Percentiles rank a stretch among this genome's conserved stretches.
phyloP scores from a whole-genome alignment of 2,329 filamentous ascomycete species.

The Trichoderma semiorbis region DNA sequence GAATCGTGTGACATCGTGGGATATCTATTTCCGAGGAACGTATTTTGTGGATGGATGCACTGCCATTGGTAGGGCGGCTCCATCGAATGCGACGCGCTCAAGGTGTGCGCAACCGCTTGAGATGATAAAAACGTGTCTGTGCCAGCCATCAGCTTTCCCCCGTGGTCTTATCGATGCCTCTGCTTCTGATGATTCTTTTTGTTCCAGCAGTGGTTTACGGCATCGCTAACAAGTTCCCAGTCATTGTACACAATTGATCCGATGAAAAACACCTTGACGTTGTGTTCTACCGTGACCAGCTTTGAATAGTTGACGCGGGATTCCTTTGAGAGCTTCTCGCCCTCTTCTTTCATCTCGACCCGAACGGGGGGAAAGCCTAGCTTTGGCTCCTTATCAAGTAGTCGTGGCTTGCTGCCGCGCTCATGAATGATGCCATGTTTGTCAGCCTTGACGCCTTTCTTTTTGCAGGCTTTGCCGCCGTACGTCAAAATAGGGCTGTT shows the following conservation, averaged over 20 bases:
- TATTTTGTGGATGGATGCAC: slow-evolving; percentile 29
- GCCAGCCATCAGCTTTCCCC: neutral
- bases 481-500: slow-evolving; percentile 55
- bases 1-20: slow-evolving; percentile 11
- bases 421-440: slow-evolving; percentile 54
- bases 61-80: slow-evolving; percentile 11
- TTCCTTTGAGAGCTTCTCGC: slow-evolving; percentile 45
- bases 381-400: slow-evolving; percentile 40
- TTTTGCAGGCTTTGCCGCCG: slow-evolving; percentile 49
- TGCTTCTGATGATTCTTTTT: slow-evolving; percentile 40
- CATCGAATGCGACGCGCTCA: slow-evolving; percentile 16
- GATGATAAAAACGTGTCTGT: slow-evolving; percentile 20
- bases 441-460: slow-evolving; percentile 49
- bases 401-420: slow-evolving; percentile 29
- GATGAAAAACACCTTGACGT: slow-evolving; percentile 55
- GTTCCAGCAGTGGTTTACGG: slow-evolving; percentile 49
- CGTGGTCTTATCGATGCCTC: slow-evolving; percentile 22
- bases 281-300: slow-evolving; percentile 54
- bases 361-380: slow-evolving; percentile 48
- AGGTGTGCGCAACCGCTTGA: slow-evolving; percentile 7
- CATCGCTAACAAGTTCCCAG: slow-evolving; percentile 40
- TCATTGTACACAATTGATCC: slow-evolving; percentile 43
- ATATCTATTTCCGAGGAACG: slow-evolving; percentile 26
- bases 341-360: slow-evolving; percentile 40
- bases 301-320: slow-evolving; percentile 59